Evolutionary conservation across 441 rosid species (phyloP).

Genomic region (Brassica hybrid): DNA sequence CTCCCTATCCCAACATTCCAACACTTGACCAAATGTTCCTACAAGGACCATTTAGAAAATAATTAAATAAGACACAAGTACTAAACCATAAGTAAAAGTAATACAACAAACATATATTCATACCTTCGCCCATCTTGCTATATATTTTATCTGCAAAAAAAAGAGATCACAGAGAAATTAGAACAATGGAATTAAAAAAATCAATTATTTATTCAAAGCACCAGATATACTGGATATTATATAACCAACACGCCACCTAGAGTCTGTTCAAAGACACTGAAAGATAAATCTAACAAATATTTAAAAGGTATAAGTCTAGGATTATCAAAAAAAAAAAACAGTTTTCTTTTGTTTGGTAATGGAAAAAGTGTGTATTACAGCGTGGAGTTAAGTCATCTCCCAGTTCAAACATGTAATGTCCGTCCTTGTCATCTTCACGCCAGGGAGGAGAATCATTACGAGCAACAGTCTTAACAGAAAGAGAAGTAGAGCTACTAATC

Average conservation of each 20-base stretch:
- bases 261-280: constrained; percentile 3
- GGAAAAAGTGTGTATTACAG: constrained; percentile 73
- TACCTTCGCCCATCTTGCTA: constrained; percentile 95
- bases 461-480: constrained; percentile 60
- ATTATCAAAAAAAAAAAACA: constrained; percentile 28
- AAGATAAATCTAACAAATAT: background rate
- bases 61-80: constrained; percentile 9
- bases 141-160: constrained; percentile 71
- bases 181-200: constrained; percentile 6
- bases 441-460: constrained; percentile 89
- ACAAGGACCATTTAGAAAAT: background rate
- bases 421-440: constrained; percentile 97
- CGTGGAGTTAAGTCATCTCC: constrained; percentile 94
- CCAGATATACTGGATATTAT: background rate
- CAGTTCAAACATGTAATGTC: constrained; percentile 92
- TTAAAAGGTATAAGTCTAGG: background rate
- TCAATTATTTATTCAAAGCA: background rate
- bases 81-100: background rate
- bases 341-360: constrained; percentile 27
- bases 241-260: constrained; percentile 1
- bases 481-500: constrained; percentile 55
- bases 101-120: background rate
- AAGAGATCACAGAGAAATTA: constrained; percentile 1
- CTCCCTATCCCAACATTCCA: constrained; percentile 91
- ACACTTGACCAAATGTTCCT: constrained; percentile 94